phyloP scores from a whole-genome alignment of 805 yeast species.

The Zygosaccharomyces rouxii region DNA sequence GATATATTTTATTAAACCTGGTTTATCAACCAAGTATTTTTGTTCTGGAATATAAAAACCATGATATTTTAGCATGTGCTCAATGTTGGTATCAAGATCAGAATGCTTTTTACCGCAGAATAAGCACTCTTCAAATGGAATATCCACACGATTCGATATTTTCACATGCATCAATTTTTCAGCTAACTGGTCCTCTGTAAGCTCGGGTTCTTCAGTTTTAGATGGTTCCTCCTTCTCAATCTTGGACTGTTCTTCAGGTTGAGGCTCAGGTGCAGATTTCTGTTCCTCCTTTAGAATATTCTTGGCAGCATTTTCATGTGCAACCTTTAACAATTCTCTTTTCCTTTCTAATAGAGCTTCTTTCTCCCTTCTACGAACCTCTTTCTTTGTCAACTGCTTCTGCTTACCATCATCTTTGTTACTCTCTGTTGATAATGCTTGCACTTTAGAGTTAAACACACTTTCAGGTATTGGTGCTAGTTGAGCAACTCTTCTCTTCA shows the following conservation, averaged over 20 bases:
- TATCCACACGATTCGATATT: constrained; percentile 39
- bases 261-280: constrained; percentile 1
- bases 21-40: constrained; percentile 60
- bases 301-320: constrained; percentile 38
- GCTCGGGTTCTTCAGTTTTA: constrained; percentile 14
- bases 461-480: constrained; percentile 69
- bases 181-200: constrained; percentile 38
- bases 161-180: constrained; percentile 39
- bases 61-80: constrained; percentile 73
- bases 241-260: constrained; percentile 7
- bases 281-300: constrained; percentile 23
- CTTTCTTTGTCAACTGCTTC: constrained; percentile 40
- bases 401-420: constrained; percentile 15
- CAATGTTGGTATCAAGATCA: constrained; percentile 41
- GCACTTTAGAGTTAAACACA: constrained; percentile 66
- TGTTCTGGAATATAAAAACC: constrained; percentile 89
- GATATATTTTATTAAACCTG: constrained; percentile 71
- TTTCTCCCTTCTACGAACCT: constrained; percentile 40
- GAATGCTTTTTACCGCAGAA: constrained; percentile 53
- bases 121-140: constrained; percentile 49
- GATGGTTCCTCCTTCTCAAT: constrained; percentile 7
- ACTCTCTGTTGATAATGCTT: constrained; percentile 25
- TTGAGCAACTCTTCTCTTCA: constrained; percentile 88
- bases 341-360: constrained; percentile 42
- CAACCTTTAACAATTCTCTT: constrained; percentile 39